These are phyloP conservation scores for Hypoxylon sp. DNA, from an alignment of 2,329 filamentous ascomycete species.

Conservation along the genomic window DNA sequence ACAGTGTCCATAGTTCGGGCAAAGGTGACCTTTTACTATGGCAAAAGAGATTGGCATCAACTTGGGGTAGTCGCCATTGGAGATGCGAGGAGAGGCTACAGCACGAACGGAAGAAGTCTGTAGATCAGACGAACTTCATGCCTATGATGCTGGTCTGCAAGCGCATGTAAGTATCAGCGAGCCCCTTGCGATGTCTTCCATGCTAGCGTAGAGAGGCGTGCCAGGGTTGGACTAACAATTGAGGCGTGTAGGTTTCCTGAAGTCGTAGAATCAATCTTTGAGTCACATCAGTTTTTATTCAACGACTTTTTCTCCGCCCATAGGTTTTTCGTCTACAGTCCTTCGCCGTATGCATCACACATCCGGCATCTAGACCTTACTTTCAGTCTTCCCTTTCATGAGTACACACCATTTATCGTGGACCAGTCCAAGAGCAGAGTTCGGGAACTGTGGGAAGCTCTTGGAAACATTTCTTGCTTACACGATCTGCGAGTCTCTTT, in stretches of 20 bases:
- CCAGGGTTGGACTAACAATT: constrained; percentile 21
- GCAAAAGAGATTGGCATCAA: constrained; percentile 47
- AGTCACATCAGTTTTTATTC: constrained; percentile 49
- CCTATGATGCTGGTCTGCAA: constrained; percentile 50
- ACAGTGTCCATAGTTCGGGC: constrained; percentile 36
- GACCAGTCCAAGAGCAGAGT: constrained; percentile 29
- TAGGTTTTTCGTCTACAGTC: constrained; percentile 45
- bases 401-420: constrained; percentile 44
- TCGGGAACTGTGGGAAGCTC: constrained; percentile 31
- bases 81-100: constrained; percentile 48
- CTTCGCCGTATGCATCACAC: constrained; percentile 41
- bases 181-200: not conserved
- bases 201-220: not conserved
- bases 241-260: constrained; percentile 48
- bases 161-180: constrained; percentile 46
- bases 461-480: constrained; percentile 41
- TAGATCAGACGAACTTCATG: constrained; percentile 45
- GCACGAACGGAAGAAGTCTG: constrained; percentile 38
- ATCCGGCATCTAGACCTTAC: constrained; percentile 49
- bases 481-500: constrained; percentile 48
- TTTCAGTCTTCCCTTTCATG: constrained; percentile 44
- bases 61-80: constrained; percentile 52
- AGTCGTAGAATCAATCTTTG: constrained; percentile 49
- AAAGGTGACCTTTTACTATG: constrained; percentile 45
- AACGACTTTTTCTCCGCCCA: constrained; percentile 48